These are phyloP conservation scores for Pneumocystis carinii DNA, from an alignment of 1,139 yeast genomes.

Conservation along the genomic window DNA sequence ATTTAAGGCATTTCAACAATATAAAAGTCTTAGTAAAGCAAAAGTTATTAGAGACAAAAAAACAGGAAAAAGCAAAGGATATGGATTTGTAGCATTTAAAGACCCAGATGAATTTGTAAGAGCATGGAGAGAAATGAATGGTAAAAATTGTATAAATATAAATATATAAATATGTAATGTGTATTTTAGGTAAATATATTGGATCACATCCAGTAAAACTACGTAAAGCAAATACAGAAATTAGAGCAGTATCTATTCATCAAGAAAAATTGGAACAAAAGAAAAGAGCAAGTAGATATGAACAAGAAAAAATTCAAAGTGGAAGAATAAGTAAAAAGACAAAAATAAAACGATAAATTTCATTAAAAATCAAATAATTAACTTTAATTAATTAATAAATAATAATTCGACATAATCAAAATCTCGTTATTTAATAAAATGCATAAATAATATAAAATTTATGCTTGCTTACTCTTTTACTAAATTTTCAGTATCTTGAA, in stretches of 20 bases:
- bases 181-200: conserved; percentile 41
- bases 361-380: conserved; percentile 5
- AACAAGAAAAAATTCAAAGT: background rate
- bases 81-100: conserved; percentile 76
- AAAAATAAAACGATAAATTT: conserved; percentile 5
- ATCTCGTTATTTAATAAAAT: background rate
- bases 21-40: conserved; percentile 57
- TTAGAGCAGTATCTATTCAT: conserved; percentile 9
- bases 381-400: background rate
- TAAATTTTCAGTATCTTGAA: background rate
- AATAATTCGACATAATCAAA: background rate
- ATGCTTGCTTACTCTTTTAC: background rate
- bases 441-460: background rate
- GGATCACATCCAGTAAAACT: conserved; percentile 62
- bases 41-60: conserved; percentile 98
- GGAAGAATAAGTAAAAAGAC: conserved; percentile 4
- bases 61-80: conserved; percentile 79
- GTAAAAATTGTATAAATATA: conserved; percentile 27
- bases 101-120: conserved; percentile 54
- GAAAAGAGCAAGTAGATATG: conserved; percentile 1
- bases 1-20: conserved; percentile 42
- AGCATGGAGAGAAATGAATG: conserved; percentile 65
- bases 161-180: background rate
- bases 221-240: conserved; percentile 35
- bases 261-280: conserved; percentile 1